Evolutionary conservation across 2,329 filamentous ascomycete genomes (phyloP).

Genomic region (Aspergillus thermomutatus): DNA sequence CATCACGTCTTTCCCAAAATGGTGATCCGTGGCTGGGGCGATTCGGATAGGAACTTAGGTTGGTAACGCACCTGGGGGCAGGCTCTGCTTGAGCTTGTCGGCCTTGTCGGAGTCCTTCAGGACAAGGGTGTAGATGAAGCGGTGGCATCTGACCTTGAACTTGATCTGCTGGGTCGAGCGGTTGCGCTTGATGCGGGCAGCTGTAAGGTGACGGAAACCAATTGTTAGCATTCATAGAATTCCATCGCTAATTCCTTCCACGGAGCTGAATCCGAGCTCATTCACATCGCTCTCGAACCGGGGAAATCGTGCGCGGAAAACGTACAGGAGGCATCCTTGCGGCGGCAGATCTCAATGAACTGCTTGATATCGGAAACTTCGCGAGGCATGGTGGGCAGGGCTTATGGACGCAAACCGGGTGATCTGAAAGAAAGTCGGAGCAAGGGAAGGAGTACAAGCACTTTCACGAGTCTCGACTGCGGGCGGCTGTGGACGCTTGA

Average conservation of each 20-base stretch:
- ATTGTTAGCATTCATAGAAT: slow-evolving; percentile 10
- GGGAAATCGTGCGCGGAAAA: slow-evolving; percentile 31
- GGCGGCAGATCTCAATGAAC: slow-evolving; percentile 99
- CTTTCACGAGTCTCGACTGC: slow-evolving; percentile 19
- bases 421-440: slow-evolving; percentile 8
- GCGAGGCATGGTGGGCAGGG: slow-evolving; percentile 83
- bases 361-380: slow-evolving; percentile 99
- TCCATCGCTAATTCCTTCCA: slow-evolving; percentile 3
- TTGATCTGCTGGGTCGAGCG: slow-evolving; percentile 88
- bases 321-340: slow-evolving; percentile 99
- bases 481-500: slow-evolving; percentile 2
- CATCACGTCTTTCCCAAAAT: background rate
- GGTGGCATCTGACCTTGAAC: slow-evolving; percentile 99
- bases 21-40: background rate
- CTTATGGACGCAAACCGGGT: slow-evolving; percentile 13
- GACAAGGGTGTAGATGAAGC: slow-evolving; percentile 95
- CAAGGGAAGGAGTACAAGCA: slow-evolving; percentile 12
- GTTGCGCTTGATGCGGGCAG: slow-evolving; percentile 95
- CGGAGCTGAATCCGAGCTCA: slow-evolving; percentile 3
- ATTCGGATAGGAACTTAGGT: slow-evolving; percentile 1
- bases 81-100: slow-evolving; percentile 99
- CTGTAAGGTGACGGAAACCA: slow-evolving; percentile 45
- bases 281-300: background rate
- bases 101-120: slow-evolving; percentile 99
- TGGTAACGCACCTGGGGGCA: slow-evolving; percentile 81